Conservation (phyloP, 345 rosid species). For the Anacardium occidentale region DNA sequence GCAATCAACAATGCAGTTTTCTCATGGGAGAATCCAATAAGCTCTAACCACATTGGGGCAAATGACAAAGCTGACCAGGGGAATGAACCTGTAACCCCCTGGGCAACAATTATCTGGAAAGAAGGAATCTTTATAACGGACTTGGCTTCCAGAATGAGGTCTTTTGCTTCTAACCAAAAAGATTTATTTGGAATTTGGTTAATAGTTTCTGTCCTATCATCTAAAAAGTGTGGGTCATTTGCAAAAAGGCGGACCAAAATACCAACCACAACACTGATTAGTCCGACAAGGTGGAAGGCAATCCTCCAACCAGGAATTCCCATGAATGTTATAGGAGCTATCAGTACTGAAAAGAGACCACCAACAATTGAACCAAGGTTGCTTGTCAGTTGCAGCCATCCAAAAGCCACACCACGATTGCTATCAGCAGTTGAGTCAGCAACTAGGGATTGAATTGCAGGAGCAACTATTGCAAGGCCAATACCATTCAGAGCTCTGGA, state of each 20-base stretch:
- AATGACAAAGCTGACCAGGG: constrained; percentile 68
- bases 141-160: constrained; percentile 47
- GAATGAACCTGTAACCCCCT: constrained; percentile 60
- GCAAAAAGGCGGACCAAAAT: constrained; percentile 58
- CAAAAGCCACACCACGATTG: constrained; percentile 76
- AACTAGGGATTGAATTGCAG: constrained; percentile 59
- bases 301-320: constrained; percentile 80
- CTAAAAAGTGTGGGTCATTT: constrained; percentile 51
- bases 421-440: constrained; percentile 78
- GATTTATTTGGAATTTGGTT: too few species aligned
- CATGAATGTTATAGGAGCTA: constrained; percentile 64
- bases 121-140: constrained; percentile 53
- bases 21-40: constrained; percentile 60
- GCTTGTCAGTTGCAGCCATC: constrained; percentile 69
- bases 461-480: constrained; percentile 60
- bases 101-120: constrained; percentile 68
- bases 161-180: constrained; percentile 30
- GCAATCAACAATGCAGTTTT: constrained; percentile 49
- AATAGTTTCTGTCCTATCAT: background rate
- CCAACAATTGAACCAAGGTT: constrained; percentile 65
- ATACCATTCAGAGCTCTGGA: constrained; percentile 70
- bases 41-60: constrained; percentile 67
- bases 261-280: constrained; percentile 62
- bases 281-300: constrained; percentile 61
- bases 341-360: constrained; percentile 48